Evolutionary conservation across 1,284 basidiomycete genomes (phyloP).

Genomic region (Earliella scabrosa): DNA sequence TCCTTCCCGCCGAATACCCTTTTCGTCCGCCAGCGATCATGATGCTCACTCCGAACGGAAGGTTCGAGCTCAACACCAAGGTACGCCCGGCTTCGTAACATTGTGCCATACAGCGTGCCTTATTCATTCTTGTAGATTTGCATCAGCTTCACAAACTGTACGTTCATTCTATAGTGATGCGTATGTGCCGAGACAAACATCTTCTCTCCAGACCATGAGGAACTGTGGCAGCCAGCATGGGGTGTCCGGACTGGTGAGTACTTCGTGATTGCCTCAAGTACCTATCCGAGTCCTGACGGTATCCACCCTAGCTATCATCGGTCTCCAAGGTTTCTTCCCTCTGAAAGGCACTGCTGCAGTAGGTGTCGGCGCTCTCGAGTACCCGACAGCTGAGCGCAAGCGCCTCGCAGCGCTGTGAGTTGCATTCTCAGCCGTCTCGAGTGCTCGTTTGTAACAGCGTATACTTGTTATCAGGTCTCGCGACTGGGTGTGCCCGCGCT

Average conservation of each 20-base stretch:
- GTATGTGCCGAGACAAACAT: slow-evolving; percentile 10
- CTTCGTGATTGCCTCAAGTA: slow-evolving; percentile 3
- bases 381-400: slow-evolving; percentile 77
- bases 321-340: slow-evolving; percentile 90
- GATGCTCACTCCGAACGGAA: slow-evolving; percentile 93
- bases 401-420: slow-evolving; percentile 81
- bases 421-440: not conserved
- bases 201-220: slow-evolving; percentile 70
- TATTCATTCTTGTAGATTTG: slow-evolving; percentile 69
- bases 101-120: not conserved
- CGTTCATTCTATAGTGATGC: slow-evolving; percentile 29
- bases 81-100: slow-evolving; percentile 49
- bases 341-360: slow-evolving; percentile 88
- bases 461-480: slow-evolving; percentile 59
- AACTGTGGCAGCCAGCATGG: slow-evolving; percentile 98
- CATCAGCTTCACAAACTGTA: slow-evolving; percentile 90
- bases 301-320: slow-evolving; percentile 72
- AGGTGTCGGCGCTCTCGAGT: slow-evolving; percentile 89
- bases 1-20: slow-evolving; percentile 92
- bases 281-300: slow-evolving; percentile 10
- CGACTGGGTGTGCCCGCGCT: slow-evolving; percentile 82
- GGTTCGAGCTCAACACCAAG: slow-evolving; percentile 96
- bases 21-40: slow-evolving; percentile 94
- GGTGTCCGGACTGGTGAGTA: slow-evolving; percentile 87
- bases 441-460: slow-evolving; percentile 6